Conservation (phyloP, 148 eudicot species). For the Camellia japonica region DNA sequence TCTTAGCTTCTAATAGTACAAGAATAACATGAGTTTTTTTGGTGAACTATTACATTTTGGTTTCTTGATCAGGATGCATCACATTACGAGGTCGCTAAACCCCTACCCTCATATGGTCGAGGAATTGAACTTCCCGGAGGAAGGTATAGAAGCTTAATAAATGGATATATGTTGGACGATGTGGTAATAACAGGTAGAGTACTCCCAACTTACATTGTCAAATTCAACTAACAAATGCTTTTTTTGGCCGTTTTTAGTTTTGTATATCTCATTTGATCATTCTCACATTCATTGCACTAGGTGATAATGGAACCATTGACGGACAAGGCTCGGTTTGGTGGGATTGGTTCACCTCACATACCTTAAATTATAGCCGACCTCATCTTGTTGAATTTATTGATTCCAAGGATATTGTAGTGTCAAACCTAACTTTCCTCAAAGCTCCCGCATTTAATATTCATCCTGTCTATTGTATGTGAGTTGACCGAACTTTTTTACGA, state of each 20-base stretch:
- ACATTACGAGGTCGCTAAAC: constrained; percentile 41
- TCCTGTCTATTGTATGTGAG: constrained; percentile 57
- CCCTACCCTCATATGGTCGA: constrained; percentile 54
- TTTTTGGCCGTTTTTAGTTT: not conserved
- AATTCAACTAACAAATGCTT: not conserved
- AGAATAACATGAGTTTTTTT: not conserved
- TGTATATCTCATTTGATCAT: not conserved
- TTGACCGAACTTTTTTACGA: not conserved
- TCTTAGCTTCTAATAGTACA: not conserved
- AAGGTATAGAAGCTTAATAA: constrained; percentile 49
- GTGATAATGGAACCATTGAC: constrained; percentile 56
- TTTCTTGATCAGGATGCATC: constrained; percentile 21
- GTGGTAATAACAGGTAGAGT: constrained; percentile 51
- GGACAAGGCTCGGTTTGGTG: constrained; percentile 65
- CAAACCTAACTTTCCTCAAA: constrained; percentile 50
- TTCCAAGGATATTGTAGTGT: constrained; percentile 41
- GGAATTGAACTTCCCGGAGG: constrained; percentile 46
- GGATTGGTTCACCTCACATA: constrained; percentile 36
- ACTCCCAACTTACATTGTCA: not conserved
- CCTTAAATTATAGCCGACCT: constrained; percentile 51
- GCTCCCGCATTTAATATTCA: constrained; percentile 48
- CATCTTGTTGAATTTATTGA: constrained; percentile 51
- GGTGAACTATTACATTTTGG: not conserved
- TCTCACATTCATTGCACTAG: constrained; percentile 19
- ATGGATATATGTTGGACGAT: constrained; percentile 45